These are phyloP conservation scores for Syncephalastrum monosporum DNA, from an alignment of 371 early-diverging fungal species.

Conservation along the genomic window DNA sequence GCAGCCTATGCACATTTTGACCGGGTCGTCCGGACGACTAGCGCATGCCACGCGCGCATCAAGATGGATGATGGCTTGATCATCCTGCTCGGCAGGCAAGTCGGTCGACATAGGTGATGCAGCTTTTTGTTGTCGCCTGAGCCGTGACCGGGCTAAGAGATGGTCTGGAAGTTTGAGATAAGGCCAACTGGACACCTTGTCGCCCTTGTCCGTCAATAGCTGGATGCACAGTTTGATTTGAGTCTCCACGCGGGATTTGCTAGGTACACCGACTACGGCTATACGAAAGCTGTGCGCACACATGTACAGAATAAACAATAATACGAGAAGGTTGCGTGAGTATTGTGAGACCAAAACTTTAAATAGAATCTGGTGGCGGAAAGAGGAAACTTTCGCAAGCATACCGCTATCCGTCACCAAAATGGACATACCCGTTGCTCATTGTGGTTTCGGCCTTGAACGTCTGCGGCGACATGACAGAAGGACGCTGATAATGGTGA, in stretches of 20 bases:
- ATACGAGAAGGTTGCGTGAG: too few relatives aligned
- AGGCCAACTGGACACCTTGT: slow-evolving; percentile 67
- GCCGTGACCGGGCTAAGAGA: slow-evolving; percentile 63
- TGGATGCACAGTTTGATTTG: slow-evolving; percentile 83
- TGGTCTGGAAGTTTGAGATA: slow-evolving; percentile 71
- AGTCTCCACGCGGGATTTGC: slow-evolving; percentile 85
- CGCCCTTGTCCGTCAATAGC: slow-evolving; percentile 60
- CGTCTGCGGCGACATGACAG: too few relatives aligned
- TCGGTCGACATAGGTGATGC: slow-evolving; percentile 1
- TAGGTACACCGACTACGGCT: slow-evolving; percentile 62
- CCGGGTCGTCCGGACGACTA: slow-evolving; percentile 67
- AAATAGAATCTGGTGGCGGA: too few relatives aligned
- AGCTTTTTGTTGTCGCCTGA: slow-evolving; percentile 18
- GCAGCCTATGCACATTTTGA: slow-evolving; percentile 80
- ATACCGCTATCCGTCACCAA: too few relatives aligned
- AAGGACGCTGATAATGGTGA: neutral
- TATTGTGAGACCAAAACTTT: too few relatives aligned
- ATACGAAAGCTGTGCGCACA: too few relatives aligned
- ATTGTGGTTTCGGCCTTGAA: too few relatives aligned
- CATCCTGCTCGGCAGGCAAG: neutral
- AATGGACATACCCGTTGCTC: too few relatives aligned
- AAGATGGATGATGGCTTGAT: slow-evolving; percentile 47
- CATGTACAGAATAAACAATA: too few relatives aligned
- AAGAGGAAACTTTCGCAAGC: too few relatives aligned
- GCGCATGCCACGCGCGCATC: slow-evolving; percentile 83